Percentiles rank a stretch among this genome's conserved stretches.
These are phyloP conservation scores for Mycena amicta DNA, from an alignment of 768 basidiomycete species.

Conservation along the genomic window DNA sequence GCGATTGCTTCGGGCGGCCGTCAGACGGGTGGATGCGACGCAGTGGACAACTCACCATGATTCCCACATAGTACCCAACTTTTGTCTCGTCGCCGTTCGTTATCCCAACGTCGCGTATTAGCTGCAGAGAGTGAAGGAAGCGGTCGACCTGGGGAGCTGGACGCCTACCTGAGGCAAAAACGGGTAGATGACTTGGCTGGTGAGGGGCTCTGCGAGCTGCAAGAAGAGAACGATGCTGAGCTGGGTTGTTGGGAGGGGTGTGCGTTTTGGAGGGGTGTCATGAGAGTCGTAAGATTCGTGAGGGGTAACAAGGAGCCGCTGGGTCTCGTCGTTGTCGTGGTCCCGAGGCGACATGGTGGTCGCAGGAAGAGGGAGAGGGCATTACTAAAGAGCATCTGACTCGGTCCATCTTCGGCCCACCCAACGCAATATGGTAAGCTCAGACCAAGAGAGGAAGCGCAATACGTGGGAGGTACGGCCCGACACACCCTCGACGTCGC, in stretches of 20 bases:
- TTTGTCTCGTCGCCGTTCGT: slow-evolving; percentile 70
- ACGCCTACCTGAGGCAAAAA: slow-evolving; percentile 75
- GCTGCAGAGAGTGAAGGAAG: slow-evolving; percentile 42
- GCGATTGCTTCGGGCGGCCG: slow-evolving; percentile 57
- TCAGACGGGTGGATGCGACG: neutral
- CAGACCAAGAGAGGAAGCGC: too few relatives aligned
- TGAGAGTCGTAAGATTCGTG: slow-evolving; percentile 17
- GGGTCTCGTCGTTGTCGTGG: slow-evolving; percentile 17
- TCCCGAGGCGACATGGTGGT: slow-evolving; percentile 21
- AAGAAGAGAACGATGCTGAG: slow-evolving; percentile 70
- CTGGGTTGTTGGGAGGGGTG: slow-evolving; percentile 73
- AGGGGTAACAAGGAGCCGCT: slow-evolving; percentile 15
- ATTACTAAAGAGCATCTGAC: neutral
- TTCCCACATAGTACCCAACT: slow-evolving; percentile 79
- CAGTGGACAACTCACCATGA: slow-evolving; percentile 51
- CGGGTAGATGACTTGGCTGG: slow-evolving; percentile 74
- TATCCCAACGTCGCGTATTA: slow-evolving; percentile 67
- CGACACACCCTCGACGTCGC: neutral
- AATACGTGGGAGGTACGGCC: too few relatives aligned
- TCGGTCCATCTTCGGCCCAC: neutral
- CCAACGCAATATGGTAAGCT: too few relatives aligned
- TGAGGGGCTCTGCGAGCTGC: slow-evolving; percentile 78
- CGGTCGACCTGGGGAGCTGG: too few relatives aligned
- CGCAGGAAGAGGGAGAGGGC: slow-evolving; percentile 1
- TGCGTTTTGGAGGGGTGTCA: slow-evolving; percentile 28